phyloP scores from a whole-genome alignment of 2,329 filamentous ascomycete species.

The Aureobasidium sp. region DNA sequence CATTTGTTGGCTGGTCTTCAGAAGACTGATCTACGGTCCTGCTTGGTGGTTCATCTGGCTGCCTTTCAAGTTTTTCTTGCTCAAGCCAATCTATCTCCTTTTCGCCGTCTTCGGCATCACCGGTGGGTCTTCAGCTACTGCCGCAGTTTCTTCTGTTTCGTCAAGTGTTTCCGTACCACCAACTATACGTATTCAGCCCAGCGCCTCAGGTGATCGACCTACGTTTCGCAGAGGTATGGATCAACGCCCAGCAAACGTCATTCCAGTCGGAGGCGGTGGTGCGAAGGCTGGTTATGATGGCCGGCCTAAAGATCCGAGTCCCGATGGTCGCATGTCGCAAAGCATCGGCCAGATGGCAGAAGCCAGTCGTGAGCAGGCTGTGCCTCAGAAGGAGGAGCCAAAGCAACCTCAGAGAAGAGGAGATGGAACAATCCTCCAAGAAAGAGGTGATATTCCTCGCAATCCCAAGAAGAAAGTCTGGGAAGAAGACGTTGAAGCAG shows the following conservation, averaged over 20 bases:
- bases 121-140: background rate
- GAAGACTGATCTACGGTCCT: conserved; percentile 80
- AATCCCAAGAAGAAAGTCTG: conserved; percentile 59
- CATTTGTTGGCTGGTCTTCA: conserved; percentile 77
- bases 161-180: conserved; percentile 13
- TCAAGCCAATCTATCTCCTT: conserved; percentile 18
- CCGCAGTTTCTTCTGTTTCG: background rate
- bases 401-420: conserved; percentile 29
- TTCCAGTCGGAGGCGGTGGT: conserved; percentile 44
- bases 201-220: conserved; percentile 34
- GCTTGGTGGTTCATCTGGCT: conserved; percentile 84
- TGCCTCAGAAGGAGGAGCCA: conserved; percentile 19
- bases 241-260: conserved; percentile 24
- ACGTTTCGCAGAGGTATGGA: conserved; percentile 22
- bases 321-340: conserved; percentile 33
- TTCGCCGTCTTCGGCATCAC: conserved; percentile 10
- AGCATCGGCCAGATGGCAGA: conserved; percentile 40
- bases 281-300: conserved; percentile 30
- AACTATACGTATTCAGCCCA: conserved; percentile 37
- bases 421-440: conserved; percentile 41
- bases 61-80: conserved; percentile 39
- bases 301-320: conserved; percentile 21
- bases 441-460: conserved; percentile 29
- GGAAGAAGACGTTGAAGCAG: conserved; percentile 43
- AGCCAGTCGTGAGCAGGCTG: conserved; percentile 22